Percentiles rank a stretch among this genome's conserved stretches.
Conservation (phyloP, 2,329 filamentous ascomycete species). For the Aspergillus sp. region DNA sequence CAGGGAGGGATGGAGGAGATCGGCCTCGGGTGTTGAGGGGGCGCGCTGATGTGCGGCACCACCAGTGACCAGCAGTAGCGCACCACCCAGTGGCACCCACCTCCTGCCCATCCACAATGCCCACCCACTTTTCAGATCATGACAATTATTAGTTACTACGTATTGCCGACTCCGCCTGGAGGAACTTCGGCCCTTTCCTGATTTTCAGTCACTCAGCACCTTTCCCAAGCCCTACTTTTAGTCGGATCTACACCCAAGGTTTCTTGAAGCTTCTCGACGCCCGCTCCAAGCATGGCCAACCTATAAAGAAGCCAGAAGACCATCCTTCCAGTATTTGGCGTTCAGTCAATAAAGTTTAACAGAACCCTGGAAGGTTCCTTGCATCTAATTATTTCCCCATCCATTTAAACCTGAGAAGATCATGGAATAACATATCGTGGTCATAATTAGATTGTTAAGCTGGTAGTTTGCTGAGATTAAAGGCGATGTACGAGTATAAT, state of each 20-base stretch:
- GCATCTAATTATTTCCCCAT: neutral
- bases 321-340: neutral
- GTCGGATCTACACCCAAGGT: neutral
- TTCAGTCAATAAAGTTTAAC: neutral
- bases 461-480: no score
- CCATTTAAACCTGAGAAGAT: neutral
- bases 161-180: slow-evolving; percentile 2
- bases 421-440: no score
- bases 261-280: neutral
- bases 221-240: slow-evolving; percentile 3
- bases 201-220: neutral
- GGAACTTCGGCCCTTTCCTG: slow-evolving; percentile 4
- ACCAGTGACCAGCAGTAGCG: neutral
- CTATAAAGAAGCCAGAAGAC: neutral
- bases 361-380: neutral
- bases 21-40: slow-evolving; percentile 26
- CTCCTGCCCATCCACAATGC: neutral
- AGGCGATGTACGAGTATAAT: no score
- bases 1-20: slow-evolving; percentile 19
- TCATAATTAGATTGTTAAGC: no score
- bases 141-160: neutral
- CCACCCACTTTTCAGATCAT: neutral
- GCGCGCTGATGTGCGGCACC: slow-evolving; percentile 15
- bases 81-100: neutral
- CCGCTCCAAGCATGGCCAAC: neutral